Conservation (phyloP, 1,284 basidiomycete species). For the Neonothopanus nambi region DNA sequence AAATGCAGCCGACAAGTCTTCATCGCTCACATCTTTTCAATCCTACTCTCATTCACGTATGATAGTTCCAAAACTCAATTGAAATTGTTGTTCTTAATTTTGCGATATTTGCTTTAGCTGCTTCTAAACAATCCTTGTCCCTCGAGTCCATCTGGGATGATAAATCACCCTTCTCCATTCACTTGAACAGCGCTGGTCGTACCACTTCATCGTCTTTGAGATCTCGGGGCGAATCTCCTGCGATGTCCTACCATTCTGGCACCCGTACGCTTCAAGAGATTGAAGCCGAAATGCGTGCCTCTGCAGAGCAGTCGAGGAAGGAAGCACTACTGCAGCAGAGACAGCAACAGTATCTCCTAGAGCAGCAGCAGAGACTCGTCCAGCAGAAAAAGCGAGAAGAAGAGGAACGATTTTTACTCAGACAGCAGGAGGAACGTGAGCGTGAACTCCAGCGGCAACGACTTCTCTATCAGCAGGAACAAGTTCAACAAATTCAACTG, state of each 20-base stretch:
- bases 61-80: conserved; percentile 17
- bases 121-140: conserved; percentile 42
- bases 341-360: conserved; percentile 31
- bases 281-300: conserved; percentile 84
- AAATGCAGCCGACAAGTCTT: conserved; percentile 3
- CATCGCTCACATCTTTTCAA: not conserved
- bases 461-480: conserved; percentile 37
- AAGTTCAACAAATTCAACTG: conserved; percentile 38
- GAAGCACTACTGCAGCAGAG: conserved; percentile 27
- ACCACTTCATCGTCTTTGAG: conserved; percentile 29
- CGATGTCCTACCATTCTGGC: conserved; percentile 36
- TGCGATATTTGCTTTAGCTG: conserved; percentile 4
- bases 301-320: conserved; percentile 45
- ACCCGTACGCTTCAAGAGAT: conserved; percentile 89
- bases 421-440: conserved; percentile 41
- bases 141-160: conserved; percentile 80
- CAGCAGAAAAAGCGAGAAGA: conserved; percentile 39
- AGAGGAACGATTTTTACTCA: conserved; percentile 32
- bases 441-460: conserved; percentile 39
- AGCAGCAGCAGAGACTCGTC: conserved; percentile 32
- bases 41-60: conserved; percentile 14
- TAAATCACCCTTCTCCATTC: conserved; percentile 71
- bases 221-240: conserved; percentile 27
- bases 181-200: conserved; percentile 49
- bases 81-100: not conserved